Evolutionary conservation across 768 basidiomycete species (phyloP).

Genomic region (Coprinopsis strossmayeri): DNA sequence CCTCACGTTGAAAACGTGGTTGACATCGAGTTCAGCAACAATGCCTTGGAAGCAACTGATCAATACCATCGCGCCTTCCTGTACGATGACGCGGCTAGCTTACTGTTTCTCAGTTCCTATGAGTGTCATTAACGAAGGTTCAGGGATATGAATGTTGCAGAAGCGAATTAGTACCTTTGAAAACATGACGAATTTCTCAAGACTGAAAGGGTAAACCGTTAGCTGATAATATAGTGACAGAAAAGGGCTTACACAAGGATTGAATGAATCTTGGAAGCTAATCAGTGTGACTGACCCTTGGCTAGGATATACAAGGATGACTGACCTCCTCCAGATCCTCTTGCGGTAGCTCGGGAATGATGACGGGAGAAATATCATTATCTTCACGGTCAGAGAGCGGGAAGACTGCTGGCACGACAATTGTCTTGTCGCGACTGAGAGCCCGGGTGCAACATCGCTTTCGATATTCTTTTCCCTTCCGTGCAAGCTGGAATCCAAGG

Average conservation of each 20-base stretch:
- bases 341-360: constrained; percentile 26
- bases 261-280: constrained; percentile 37
- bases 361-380: neutral
- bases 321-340: constrained; percentile 42
- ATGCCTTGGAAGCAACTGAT: neutral
- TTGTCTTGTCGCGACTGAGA: constrained; percentile 28
- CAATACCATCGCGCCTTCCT: too few species aligned
- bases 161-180: constrained; percentile 24
- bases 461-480: constrained; percentile 40
- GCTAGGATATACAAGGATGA: neutral
- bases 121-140: neutral
- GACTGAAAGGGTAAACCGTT: constrained; percentile 15
- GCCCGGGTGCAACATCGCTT: neutral
- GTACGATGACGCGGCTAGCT: neutral
- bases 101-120: constrained; percentile 18
- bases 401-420: constrained; percentile 37
- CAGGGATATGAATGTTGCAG: neutral
- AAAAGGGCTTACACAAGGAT: constrained; percentile 41
- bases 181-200: constrained; percentile 39
- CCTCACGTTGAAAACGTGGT: constrained; percentile 8
- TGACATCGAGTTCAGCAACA: constrained; percentile 6
- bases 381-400: constrained; percentile 16
- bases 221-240: constrained; percentile 1
- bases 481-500: constrained; percentile 22
- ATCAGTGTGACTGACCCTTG: constrained; percentile 1